phyloP scores from a whole-genome alignment of 345 rosid species.

The Boechera retrofracta region DNA sequence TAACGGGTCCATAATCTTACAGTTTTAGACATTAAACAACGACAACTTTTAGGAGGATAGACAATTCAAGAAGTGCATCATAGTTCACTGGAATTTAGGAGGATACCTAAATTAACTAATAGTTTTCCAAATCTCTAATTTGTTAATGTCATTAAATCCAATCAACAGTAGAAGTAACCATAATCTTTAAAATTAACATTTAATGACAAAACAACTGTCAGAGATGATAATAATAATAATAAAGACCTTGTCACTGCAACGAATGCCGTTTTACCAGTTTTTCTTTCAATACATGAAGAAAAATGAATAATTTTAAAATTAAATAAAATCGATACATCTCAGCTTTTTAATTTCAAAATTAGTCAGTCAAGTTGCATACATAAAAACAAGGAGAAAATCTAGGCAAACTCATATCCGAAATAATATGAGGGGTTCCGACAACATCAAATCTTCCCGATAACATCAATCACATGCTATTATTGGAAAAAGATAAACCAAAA shows the following conservation, averaged over 20 bases:
- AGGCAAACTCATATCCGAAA: conserved; percentile 12
- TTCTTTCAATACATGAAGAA: background rate
- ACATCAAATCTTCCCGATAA: background rate
- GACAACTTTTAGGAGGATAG: background rate
- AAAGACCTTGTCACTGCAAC: background rate
- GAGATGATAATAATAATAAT: no score
- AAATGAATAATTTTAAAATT: background rate
- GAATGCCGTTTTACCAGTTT: conserved; percentile 1
- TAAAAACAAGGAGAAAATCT: conserved; percentile 7
- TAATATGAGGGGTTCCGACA: background rate
- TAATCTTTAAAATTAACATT: background rate
- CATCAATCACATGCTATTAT: background rate
- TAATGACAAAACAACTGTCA: background rate
- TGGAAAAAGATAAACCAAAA: background rate
- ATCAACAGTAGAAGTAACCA: background rate
- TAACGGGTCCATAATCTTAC: background rate
- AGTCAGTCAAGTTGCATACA: background rate
- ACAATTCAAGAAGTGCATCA: background rate
- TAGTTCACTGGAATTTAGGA: no score
- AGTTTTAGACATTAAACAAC: conserved; percentile 3
- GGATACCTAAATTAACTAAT: background rate
- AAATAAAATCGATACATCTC: background rate
- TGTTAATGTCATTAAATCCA: background rate
- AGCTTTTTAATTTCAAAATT: background rate
- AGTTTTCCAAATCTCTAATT: background rate